Percentiles rank a stretch among this genome's conserved stretches.
Conservation (phyloP, 768 basidiomycete species). For the Pleurotus salmoneostramineus region DNA sequence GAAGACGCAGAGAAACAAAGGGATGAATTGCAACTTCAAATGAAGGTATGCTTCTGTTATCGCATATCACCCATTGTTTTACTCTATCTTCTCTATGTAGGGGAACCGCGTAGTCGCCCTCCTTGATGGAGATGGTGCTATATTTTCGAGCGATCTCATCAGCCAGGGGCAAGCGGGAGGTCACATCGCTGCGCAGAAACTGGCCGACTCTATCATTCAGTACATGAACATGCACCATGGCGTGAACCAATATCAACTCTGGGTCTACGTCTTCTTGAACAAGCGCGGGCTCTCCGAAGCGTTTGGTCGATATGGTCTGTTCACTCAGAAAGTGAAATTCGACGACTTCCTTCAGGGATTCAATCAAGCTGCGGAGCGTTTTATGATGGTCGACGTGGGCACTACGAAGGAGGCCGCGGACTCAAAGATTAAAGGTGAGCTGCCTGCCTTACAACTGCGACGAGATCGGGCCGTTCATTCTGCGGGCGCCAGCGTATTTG, state of each 20-base stretch:
- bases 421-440: slow-evolving; percentile 67
- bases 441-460: slow-evolving; percentile 10
- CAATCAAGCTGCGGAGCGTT: slow-evolving; percentile 64
- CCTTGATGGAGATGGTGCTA: slow-evolving; percentile 64
- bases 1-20: slow-evolving; percentile 33
- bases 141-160: slow-evolving; percentile 53
- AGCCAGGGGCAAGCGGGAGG: slow-evolving; percentile 55
- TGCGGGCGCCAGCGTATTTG: slow-evolving; percentile 37
- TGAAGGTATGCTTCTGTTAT: slow-evolving; percentile 26
- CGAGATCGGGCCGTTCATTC: neutral
- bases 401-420: slow-evolving; percentile 71
- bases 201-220: slow-evolving; percentile 36
- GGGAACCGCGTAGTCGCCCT: slow-evolving; percentile 47
- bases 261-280: slow-evolving; percentile 62
- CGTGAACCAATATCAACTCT: slow-evolving; percentile 45
- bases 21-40: slow-evolving; percentile 33
- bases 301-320: slow-evolving; percentile 34
- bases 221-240: slow-evolving; percentile 30
- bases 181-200: slow-evolving; percentile 44
- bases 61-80: neutral
- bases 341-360: slow-evolving; percentile 68
- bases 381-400: slow-evolving; percentile 69
- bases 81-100: slow-evolving; percentile 17
- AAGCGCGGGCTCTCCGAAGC: slow-evolving; percentile 56
- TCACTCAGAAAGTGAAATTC: slow-evolving; percentile 38